Percentiles rank a stretch among this genome's conserved stretches.
Conservation (phyloP, 768 basidiomycete species). For the Boletus vermiculosoides region DNA sequence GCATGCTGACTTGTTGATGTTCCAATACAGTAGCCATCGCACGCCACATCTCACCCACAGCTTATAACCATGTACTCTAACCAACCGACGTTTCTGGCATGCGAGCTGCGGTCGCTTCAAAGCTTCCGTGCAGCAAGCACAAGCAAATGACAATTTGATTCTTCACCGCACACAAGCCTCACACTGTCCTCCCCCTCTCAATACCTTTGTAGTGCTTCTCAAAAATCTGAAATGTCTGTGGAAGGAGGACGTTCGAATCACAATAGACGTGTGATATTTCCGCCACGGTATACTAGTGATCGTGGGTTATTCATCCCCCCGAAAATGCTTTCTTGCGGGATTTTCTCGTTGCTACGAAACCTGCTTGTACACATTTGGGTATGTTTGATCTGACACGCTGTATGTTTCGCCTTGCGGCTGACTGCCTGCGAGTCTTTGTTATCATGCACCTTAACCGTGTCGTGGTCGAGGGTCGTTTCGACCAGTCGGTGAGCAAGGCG, state of each 20-base stretch:
- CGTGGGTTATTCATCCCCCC: not conserved
- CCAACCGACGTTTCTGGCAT: constrained; percentile 4
- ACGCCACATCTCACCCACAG: constrained; percentile 5
- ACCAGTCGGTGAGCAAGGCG: not conserved
- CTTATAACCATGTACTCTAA: constrained; percentile 12
- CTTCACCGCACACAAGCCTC: not conserved
- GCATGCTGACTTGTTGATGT: constrained; percentile 4
- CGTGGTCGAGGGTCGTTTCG: not conserved
- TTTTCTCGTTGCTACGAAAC: not conserved
- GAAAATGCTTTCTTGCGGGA: not conserved
- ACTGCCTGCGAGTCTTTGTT: not conserved
- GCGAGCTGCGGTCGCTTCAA: not conserved
- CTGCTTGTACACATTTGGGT: not conserved
- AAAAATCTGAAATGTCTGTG: constrained; percentile 5
- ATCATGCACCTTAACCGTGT: not conserved
- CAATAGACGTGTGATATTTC: not conserved
- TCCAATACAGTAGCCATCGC: constrained; percentile 8
- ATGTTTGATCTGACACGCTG: not conserved
- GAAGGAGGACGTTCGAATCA: not conserved
- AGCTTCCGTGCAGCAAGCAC: not conserved
- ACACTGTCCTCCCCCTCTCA: not conserved
- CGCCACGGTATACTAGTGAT: not conserved
- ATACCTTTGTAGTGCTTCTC: constrained; percentile 5
- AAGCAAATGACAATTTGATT: not conserved
- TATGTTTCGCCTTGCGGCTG: not conserved